Base-by-base conservation (phyloP, 495 filamentous ascomycete species). In the Penicillium chermesinum region DNA sequence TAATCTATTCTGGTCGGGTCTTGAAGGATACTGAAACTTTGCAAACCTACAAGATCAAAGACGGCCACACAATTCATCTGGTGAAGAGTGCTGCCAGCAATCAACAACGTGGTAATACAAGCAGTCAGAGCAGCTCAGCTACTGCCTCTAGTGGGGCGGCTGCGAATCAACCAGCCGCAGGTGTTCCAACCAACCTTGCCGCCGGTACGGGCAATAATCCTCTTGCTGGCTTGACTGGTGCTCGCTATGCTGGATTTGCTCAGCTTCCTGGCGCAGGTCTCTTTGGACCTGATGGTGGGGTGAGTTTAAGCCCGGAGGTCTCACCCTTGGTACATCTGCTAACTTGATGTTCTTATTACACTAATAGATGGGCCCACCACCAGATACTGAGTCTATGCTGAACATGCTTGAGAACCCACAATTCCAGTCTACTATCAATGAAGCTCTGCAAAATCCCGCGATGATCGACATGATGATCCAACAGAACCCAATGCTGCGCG, bases 1-100 rank as follows among this genome's bases (percentile, higher is more conserved):
- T 99, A 54, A 99, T 99, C 66, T 97, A 97, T 69, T 96, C 91
- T 6, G 94, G 94, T 20, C 83, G 91, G 49, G 91, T 99, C 16
- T 78, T 99, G 68, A 99, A 96, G 71, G 88, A 99, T 61, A 80
- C 81, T 34, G 90, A 97, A 51, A 85, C 86, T 0, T 67, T 99
- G 36, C 81, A 74, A 44, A 78, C 81, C 18, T 95, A 94, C 71
- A 99, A 96, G 71, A 88, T 99, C 66, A 95, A 96, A 69, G 80
- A 88, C 46, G 86, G 88, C n/a, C 89, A 96, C 61, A 96, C 93
- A 7, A 81, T 97, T 49, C 94, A 99, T 66, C 76, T 99, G 58
- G 94, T 99, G 46, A 95, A 94, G 67, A 88, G 88, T 55, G 94
- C 94, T 22, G 85, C 84, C 18, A 97, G 91, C 75, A 96, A 96